phyloP scores from a whole-genome alignment of 495 filamentous ascomycete species.

The Aspergillus conjunctus region DNA sequence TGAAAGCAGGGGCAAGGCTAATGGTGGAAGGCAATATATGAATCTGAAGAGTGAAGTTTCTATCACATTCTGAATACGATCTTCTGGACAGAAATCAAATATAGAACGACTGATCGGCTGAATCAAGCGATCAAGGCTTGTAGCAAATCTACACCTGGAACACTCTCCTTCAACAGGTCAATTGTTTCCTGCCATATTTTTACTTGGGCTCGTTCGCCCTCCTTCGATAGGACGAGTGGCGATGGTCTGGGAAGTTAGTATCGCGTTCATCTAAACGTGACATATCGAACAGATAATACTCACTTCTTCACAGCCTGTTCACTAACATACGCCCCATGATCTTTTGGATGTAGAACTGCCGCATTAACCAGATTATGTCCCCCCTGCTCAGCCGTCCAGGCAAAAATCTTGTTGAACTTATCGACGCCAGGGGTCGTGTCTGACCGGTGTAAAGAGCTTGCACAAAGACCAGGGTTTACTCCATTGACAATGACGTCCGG shows the following conservation, averaged over 20 bases:
- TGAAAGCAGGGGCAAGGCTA: too few species aligned
- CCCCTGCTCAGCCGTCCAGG: slow-evolving; percentile 9
- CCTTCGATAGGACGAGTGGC: slow-evolving; percentile 10
- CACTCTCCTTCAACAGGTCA: background rate
- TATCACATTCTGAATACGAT: background rate
- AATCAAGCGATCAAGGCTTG: background rate
- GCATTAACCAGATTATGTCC: slow-evolving; percentile 13
- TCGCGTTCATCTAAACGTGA: background rate
- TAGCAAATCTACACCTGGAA: background rate
- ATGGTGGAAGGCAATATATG: too few species aligned
- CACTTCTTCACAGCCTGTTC: slow-evolving; percentile 13
- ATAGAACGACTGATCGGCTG: too few species aligned
- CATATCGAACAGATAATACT: background rate
- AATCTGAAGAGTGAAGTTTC: too few species aligned
- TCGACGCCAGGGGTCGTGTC: background rate
- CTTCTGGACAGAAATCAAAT: background rate
- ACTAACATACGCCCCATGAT: slow-evolving; percentile 12
- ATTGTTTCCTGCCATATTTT: slow-evolving; percentile 5
- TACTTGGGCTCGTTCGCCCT: background rate
- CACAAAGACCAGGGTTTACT: slow-evolving; percentile 12
- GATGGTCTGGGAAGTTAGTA: slow-evolving; percentile 10
- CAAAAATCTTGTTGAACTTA: slow-evolving; percentile 8
- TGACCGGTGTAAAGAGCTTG: slow-evolving; percentile 8
- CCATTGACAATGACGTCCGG: slow-evolving; percentile 14
- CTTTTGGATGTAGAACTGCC: slow-evolving; percentile 3